phyloP scores from a whole-genome alignment of 768 basidiomycete species.

The Erythrobasidium yunnanense region DNA sequence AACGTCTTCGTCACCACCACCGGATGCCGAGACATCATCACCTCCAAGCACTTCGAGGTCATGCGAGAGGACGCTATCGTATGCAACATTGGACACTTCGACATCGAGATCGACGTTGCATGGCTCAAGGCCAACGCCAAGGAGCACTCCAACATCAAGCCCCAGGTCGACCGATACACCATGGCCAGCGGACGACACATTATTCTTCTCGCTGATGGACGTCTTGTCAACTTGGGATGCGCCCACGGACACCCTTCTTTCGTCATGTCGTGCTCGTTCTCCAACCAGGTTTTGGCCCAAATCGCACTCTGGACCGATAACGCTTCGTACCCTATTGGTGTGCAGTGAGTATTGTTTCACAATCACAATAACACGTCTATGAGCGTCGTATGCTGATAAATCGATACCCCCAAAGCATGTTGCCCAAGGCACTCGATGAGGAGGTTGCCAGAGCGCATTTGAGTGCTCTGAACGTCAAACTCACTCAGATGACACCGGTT shows the following conservation, averaged over 20 bases:
- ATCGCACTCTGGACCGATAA: conserved; percentile 86
- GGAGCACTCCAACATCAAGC: conserved; percentile 79
- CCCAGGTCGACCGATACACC: conserved; percentile 96
- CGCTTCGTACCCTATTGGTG: conserved; percentile 85
- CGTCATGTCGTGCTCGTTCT: conserved; percentile 99
- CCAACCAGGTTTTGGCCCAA: conserved; percentile 86
- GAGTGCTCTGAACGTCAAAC: conserved; percentile 79
- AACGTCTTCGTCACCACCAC: conserved; percentile 98
- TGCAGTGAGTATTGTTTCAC: conserved; percentile 61
- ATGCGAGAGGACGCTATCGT: conserved; percentile 99
- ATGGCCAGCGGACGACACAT: conserved; percentile 85
- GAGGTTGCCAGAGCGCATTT: conserved; percentile 97
- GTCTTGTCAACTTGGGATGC: conserved; percentile 98
- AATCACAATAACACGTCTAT: background rate
- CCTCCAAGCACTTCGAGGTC: conserved; percentile 71
- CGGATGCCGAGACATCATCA: conserved; percentile 97
- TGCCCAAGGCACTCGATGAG: conserved; percentile 97
- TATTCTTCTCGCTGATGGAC: conserved; percentile 94
- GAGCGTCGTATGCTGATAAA: background rate
- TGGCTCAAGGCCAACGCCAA: conserved; percentile 93
- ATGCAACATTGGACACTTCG: conserved; percentile 58
- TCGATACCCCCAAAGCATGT: conserved; percentile 48
- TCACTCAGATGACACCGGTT: conserved; percentile 47
- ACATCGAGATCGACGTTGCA: conserved; percentile 75
- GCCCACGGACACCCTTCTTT: conserved; percentile 98